Conservation (phyloP, 805 yeast genomes). For the Sugiyamaella boreocaroliniensis region DNA sequence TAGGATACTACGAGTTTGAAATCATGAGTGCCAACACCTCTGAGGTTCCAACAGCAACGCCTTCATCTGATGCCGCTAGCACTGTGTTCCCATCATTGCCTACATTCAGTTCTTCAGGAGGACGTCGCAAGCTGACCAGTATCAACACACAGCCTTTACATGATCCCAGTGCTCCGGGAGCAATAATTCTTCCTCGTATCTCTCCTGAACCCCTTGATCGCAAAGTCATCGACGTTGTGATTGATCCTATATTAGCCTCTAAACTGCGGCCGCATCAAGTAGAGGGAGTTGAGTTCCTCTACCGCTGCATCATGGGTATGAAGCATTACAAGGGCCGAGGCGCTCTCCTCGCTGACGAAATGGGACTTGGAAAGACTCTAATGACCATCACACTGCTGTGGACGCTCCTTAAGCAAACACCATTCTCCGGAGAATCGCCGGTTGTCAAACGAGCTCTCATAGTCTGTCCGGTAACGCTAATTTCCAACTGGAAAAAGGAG, state of each 20-base stretch:
- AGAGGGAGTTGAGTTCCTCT: constrained; percentile 76
- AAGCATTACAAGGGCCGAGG: constrained; percentile 47
- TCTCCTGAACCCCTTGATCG: constrained; percentile 14
- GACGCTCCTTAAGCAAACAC: constrained; percentile 55
- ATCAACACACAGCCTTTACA: constrained; percentile 11
- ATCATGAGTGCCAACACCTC: constrained; percentile 10
- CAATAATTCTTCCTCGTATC: constrained; percentile 24
- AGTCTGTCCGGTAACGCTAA: constrained; percentile 87
- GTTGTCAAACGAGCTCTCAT: constrained; percentile 56
- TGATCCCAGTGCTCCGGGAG: constrained; percentile 25
- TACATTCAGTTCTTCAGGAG: not conserved
- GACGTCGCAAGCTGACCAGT: constrained; percentile 11
- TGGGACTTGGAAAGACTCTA: constrained; percentile 91
- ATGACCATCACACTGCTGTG: constrained; percentile 79
- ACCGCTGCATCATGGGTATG: constrained; percentile 74
- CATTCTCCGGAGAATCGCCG: constrained; percentile 30
- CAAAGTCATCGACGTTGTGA: constrained; percentile 28
- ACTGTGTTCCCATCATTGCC: not conserved
- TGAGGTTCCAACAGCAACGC: not conserved
- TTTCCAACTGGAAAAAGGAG: constrained; percentile 82
- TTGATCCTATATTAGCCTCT: constrained; percentile 31
- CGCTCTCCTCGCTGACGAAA: constrained; percentile 88
- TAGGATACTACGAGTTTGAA: constrained; percentile 53
- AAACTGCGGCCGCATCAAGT: constrained; percentile 75
- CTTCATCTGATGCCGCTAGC: not conserved